These are phyloP conservation scores for Microthlaspi erraticum DNA, from an alignment of 345 rosid species.

Conservation along the genomic window DNA sequence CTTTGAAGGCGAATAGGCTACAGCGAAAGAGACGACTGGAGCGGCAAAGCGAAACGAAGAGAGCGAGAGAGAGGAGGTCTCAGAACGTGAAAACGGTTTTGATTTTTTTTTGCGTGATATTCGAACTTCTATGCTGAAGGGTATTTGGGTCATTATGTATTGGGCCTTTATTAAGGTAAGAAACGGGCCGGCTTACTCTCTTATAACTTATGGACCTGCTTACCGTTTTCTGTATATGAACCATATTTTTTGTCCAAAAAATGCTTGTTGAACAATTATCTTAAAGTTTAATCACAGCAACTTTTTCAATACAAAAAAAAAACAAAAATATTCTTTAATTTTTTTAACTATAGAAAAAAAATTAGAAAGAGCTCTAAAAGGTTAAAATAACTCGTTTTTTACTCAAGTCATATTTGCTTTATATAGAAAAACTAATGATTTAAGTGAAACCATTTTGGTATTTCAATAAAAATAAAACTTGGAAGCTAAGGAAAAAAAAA, in stretches of 20 bases:
- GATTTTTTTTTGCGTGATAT: background rate
- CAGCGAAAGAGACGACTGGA: background rate
- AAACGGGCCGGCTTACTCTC: constrained; percentile 2
- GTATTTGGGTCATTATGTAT: constrained; percentile 1
- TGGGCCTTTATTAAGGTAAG: background rate
- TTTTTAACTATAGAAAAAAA: no score
- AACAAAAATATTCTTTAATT: no score
- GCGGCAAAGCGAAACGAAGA: background rate
- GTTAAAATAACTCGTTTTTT: no score
- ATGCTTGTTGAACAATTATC: no score
- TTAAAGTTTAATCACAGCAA: no score
- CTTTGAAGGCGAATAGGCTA: background rate
- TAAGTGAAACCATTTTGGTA: background rate
- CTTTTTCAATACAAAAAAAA: no score
- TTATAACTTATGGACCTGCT: background rate
- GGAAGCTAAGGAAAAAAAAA: constrained; percentile 1
- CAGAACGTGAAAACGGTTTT: constrained; percentile 7
- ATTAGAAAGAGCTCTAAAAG: no score
- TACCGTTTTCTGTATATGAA: background rate
- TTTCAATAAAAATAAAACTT: background rate
- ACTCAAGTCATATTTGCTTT: background rate
- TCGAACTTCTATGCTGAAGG: background rate
- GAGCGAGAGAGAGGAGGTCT: background rate
- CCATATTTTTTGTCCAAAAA: no score
- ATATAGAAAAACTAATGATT: background rate